Base-by-base conservation (phyloP, 1,284 basidiomycete genomes). In the Cutaneotrichosporon daszewskae region DNA sequence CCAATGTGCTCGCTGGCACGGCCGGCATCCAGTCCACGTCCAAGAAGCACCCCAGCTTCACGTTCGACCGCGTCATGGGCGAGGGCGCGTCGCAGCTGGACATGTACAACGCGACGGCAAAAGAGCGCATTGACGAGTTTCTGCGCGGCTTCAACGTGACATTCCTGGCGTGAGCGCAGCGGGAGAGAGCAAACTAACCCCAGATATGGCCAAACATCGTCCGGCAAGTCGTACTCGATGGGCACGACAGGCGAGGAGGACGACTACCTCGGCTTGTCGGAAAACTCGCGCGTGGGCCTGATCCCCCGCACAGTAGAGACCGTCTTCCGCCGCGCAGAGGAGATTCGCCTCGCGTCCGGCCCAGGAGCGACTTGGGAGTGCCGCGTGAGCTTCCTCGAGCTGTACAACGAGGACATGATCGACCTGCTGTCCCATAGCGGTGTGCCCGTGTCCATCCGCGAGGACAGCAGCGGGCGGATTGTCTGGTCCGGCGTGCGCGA, bases 221-320 rank as follows among this genome's bases (percentile, higher is more conserved):
- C 87, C 51, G 94, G 94, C 39, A 98, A 97, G 75, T 94, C 89
- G 0, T 94, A 90, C 70, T 91, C 91, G 24, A 97, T 97, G 94
- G 77, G 76, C 16, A 75, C 73, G 6, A 89, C 89, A 16, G 86
- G 89, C 47, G 76, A 87, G 43, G 87, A 90, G 70, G 76, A 86
- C 24, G 89, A 90, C 48, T 83, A 84, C 38, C 74, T 77, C 22
- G 82, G 63, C 19, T 61, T 55, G 45, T 62, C 39, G 25, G 53
- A 54, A 33, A 59, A 51, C 9, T 53, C 60, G n/a, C 54, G 66
- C 10, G 68, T 67, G 13, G 94, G 94, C 37, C 90, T 98, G 67
- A 92, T 97, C 57, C 95, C 95, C 33, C 79, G 95, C 52, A 87
- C 95, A 5, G 87, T 98, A 14, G 82, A 85, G n/a, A 83, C 81